Base-by-base conservation (phyloP, 768 basidiomycete species). In the Nevesoporus exiguus region DNA sequence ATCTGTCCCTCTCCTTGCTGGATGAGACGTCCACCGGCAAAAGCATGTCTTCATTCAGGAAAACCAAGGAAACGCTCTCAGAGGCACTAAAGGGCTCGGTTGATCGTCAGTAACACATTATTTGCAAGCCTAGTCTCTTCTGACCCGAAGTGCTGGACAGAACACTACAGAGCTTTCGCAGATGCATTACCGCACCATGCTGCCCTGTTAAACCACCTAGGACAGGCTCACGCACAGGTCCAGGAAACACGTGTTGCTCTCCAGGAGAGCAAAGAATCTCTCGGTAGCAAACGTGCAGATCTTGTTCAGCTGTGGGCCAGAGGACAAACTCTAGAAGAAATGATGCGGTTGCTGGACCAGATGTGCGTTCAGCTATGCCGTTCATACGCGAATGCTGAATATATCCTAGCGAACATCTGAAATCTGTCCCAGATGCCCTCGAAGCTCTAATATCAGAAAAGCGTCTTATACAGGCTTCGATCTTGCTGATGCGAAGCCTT, bases 371-470 rank as follows among this genome's bases (percentile, higher is more conserved):
- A 30, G 10, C 59, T 59, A 57, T 49, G 47, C 19, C 25, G 24
- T 25, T 42, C 11, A 33, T 17, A 31, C 36, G n/a, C 47, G 46
- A 43, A 56, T 62, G 55, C 65, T 63, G 58, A 61, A 40, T 37
- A 42, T 41, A 54, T 48, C 34, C 31, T 40, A 98, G 95, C 42
- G 97, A 99, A 67, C 80, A 88, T 62, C 74, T 99, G 37, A 94
- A 93, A 71, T 78, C 86, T 41, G 85, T 98, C 4, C 96, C 97
- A 7, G 97, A 98, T 63, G 79, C 85, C 19, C 77, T 99, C 21
- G 97, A 99, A 71, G 86, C 88, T 3, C 74, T 98, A n/a, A 92
- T 98, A 65, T 92, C 94, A 5, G 97, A 98, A 71, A 98, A 98
- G 67, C 83, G 90, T 13, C 80, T 98, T 41, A 75, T 98, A 33